phyloP scores from a whole-genome alignment of 305 asterid species.

The Fraxinus ornus region DNA sequence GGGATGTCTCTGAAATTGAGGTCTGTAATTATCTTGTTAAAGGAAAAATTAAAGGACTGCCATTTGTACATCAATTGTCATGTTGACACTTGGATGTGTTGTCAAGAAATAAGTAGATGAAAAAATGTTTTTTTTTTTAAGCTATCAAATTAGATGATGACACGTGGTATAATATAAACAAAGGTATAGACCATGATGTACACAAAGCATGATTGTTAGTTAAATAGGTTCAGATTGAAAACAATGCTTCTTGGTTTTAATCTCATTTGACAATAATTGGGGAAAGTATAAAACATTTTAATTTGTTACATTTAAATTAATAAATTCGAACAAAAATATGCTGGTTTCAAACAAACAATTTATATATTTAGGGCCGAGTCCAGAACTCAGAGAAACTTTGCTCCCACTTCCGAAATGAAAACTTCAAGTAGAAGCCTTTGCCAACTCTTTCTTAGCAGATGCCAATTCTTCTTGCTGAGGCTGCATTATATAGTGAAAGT shows the following conservation, averaged over 20 bases:
- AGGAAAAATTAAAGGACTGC: not conserved
- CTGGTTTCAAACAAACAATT: not conserved
- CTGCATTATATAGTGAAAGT: slow-evolving; percentile 39
- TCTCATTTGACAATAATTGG: not conserved
- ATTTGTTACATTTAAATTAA: not conserved
- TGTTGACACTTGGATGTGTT: no score
- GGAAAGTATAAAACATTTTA: not conserved
- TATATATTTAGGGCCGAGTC: not conserved
- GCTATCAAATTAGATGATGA: no score
- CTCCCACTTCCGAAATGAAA: not conserved
- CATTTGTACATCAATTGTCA: no score
- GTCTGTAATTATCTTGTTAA: not conserved
- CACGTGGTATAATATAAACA: no score
- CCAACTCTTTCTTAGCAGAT: slow-evolving; percentile 31
- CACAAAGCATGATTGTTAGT: no score
- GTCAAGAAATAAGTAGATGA: no score
- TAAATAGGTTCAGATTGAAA: not conserved
- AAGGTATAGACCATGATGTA: no score
- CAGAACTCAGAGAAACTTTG: slow-evolving; percentile 12
- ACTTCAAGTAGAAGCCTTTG: slow-evolving; percentile 40
- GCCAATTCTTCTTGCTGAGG: slow-evolving; percentile 42
- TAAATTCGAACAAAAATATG: not conserved
- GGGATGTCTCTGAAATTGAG: not conserved
- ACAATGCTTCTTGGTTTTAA: not conserved
- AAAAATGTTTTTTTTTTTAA: no score